Evolutionary conservation across 768 basidiomycete species (phyloP).

Genomic region (Neoboletus brunneissimus): DNA sequence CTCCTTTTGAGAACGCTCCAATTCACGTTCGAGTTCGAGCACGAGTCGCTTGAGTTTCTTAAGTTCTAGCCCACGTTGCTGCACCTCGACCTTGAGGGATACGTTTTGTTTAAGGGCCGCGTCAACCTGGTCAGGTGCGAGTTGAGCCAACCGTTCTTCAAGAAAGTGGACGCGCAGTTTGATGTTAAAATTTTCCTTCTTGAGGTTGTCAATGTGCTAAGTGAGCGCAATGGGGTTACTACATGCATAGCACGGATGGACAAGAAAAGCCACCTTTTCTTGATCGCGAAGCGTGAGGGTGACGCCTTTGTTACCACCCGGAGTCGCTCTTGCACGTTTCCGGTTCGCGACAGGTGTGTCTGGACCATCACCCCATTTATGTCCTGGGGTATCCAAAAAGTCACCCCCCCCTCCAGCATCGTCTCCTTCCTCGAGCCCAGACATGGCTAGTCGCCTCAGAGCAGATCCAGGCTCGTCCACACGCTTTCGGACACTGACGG

Average conservation of each 20-base stretch:
- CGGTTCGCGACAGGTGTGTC: constrained; percentile 52
- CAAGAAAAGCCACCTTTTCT: constrained; percentile 67
- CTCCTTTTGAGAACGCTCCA: constrained; percentile 66
- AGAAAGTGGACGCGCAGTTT: constrained; percentile 95
- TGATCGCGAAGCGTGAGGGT: constrained; percentile 89
- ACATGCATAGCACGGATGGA: not conserved
- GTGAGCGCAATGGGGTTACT: not conserved
- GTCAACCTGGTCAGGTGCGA: constrained; percentile 91
- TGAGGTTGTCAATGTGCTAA: constrained; percentile 93
- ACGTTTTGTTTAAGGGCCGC: constrained; percentile 91
- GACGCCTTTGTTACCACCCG: constrained; percentile 31
- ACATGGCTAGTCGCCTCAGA: constrained; percentile 37
- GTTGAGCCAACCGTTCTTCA: constrained; percentile 85
- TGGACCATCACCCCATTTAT: constrained; percentile 48
- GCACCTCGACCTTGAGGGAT: constrained; percentile 88
- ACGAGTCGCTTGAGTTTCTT: constrained; percentile 91
- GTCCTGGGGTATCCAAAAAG: constrained; percentile 54
- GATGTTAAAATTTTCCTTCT: constrained; percentile 96
- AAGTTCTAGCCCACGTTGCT: constrained; percentile 84
- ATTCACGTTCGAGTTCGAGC: constrained; percentile 76
- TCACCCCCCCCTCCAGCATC: constrained; percentile 41
- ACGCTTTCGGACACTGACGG: constrained; percentile 36
- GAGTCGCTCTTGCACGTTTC: constrained; percentile 39
- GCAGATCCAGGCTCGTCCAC: constrained; percentile 40
- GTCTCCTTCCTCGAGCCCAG: constrained; percentile 35